These are phyloP conservation scores for Psilocybe tampanensis DNA, from an alignment of 768 basidiomycete genomes.

Conservation along the genomic window DNA sequence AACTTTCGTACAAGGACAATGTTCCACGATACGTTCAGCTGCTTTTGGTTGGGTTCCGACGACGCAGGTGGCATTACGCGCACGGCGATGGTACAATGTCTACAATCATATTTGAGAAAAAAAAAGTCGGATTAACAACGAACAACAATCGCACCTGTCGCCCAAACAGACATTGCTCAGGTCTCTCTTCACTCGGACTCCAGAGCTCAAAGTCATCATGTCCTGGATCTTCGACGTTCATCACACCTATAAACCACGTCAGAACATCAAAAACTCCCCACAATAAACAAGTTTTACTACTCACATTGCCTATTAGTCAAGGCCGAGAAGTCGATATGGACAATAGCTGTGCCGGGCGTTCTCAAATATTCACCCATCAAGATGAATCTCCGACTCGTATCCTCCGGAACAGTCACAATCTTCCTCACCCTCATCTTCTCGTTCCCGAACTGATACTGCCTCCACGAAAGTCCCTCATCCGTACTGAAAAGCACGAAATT, in stretches of 20 bases:
- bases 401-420: conserved; percentile 87
- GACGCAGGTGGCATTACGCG: conserved; percentile 77
- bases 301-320: conserved; percentile 77
- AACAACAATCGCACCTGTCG: conserved; percentile 59
- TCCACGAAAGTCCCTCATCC: conserved; percentile 88
- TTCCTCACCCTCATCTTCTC: conserved; percentile 72
- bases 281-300: conserved; percentile 32
- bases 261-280: background rate
- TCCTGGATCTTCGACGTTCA: conserved; percentile 70
- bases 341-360: conserved; percentile 54
- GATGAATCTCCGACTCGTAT: conserved; percentile 91
- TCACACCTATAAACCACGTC: conserved; percentile 51
- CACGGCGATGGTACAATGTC: conserved; percentile 92
- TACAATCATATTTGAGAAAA: conserved; percentile 29
- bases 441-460: conserved; percentile 80
- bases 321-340: conserved; percentile 88
- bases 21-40: conserved; percentile 53
- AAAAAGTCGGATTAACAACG: conserved; percentile 1
- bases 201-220: conserved; percentile 96
- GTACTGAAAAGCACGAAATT: conserved; percentile 89
- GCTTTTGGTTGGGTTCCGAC: conserved; percentile 72
- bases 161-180: conserved; percentile 90
- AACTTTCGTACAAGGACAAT: conserved; percentile 69
- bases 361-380: conserved; percentile 69
- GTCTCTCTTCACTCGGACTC: conserved; percentile 91